phyloP scores from a whole-genome alignment of 2,329 filamentous ascomycete genomes.

The Aspergillus sp. region DNA sequence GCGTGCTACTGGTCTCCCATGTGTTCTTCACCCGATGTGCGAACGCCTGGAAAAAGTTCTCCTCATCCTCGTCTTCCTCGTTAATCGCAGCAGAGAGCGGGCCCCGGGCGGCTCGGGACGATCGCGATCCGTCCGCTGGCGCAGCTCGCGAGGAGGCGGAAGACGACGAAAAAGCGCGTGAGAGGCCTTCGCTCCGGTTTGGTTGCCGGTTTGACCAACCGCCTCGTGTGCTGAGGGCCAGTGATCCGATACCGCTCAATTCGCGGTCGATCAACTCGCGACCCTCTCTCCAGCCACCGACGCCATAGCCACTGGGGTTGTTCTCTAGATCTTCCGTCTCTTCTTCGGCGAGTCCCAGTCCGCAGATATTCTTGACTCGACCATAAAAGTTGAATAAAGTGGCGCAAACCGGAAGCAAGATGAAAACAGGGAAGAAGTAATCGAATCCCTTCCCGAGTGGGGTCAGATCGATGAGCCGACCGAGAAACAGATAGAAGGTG shows the following conservation, averaged over 20 bases:
- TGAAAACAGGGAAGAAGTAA: slow-evolving; percentile 78
- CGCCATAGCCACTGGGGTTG: slow-evolving; percentile 60
- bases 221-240: slow-evolving; percentile 34
- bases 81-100: slow-evolving; percentile 39
- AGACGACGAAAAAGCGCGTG: slow-evolving; percentile 19
- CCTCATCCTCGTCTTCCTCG: slow-evolving; percentile 58
- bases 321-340: slow-evolving; percentile 61
- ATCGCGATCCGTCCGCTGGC: slow-evolving; percentile 21
- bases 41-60: slow-evolving; percentile 77
- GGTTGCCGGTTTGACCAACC: slow-evolving; percentile 23
- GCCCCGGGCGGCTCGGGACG: slow-evolving; percentile 24
- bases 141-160: slow-evolving; percentile 24
- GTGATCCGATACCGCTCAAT: slow-evolving; percentile 54
- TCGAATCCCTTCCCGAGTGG: slow-evolving; percentile 78
- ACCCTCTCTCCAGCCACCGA: slow-evolving; percentile 85
- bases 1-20: slow-evolving; percentile 72
- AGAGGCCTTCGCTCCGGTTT: slow-evolving; percentile 17
- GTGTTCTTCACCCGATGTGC: slow-evolving; percentile 86
- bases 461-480: slow-evolving; percentile 74
- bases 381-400: slow-evolving; percentile 88
- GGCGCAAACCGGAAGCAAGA: slow-evolving; percentile 77
- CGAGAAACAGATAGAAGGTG: slow-evolving; percentile 81
- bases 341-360: slow-evolving; percentile 72
- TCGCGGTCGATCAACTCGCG: slow-evolving; percentile 85
- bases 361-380: slow-evolving; percentile 66